phyloP scores from a whole-genome alignment of 495 filamentous ascomycete species.

The Hyaloscypha variabilis region DNA sequence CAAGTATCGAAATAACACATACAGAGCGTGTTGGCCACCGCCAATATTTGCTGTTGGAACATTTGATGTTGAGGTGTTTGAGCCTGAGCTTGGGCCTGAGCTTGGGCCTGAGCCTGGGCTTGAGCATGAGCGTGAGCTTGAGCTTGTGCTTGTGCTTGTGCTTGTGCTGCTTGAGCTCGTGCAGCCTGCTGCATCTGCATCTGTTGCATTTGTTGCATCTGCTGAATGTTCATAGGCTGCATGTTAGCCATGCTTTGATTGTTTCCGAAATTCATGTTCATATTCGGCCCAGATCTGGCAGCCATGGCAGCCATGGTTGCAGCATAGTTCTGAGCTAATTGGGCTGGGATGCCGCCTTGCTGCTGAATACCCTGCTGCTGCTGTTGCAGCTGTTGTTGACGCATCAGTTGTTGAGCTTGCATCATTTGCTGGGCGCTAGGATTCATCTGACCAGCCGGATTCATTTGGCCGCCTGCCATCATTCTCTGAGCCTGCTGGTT shows the following conservation, averaged over 20 bases:
- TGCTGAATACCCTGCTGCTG: conserved; percentile 34
- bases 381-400: too few species aligned
- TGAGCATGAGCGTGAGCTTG: conserved; percentile 27
- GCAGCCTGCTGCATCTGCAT: conserved; percentile 33
- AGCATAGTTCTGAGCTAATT: conserved; percentile 33
- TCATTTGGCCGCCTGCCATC: conserved; percentile 27
- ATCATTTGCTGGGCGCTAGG: conserved; percentile 29
- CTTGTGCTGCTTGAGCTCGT: too few species aligned
- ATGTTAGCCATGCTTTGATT: conserved; percentile 35
- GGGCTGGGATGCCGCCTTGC: conserved; percentile 25
- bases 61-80: conserved; percentile 23
- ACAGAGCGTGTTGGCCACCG: conserved; percentile 1
- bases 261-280: conserved; percentile 34
- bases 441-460: conserved; percentile 27
- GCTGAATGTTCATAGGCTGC: conserved; percentile 28
- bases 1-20: too few species aligned
- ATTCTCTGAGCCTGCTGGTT: conserved; percentile 32
- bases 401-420: conserved; percentile 30
- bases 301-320: conserved; percentile 28
- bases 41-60: conserved; percentile 16
- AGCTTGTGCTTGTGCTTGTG: conserved; percentile 11
- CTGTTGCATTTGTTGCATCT: conserved; percentile 39
- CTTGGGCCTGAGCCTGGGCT: conserved; percentile 26
- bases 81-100: conserved; percentile 29
- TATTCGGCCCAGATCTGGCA: conserved; percentile 13